These are phyloP conservation scores for Leccinum pseudoinsigne DNA, from an alignment of 1,284 basidiomycete genomes.

Conservation along the genomic window DNA sequence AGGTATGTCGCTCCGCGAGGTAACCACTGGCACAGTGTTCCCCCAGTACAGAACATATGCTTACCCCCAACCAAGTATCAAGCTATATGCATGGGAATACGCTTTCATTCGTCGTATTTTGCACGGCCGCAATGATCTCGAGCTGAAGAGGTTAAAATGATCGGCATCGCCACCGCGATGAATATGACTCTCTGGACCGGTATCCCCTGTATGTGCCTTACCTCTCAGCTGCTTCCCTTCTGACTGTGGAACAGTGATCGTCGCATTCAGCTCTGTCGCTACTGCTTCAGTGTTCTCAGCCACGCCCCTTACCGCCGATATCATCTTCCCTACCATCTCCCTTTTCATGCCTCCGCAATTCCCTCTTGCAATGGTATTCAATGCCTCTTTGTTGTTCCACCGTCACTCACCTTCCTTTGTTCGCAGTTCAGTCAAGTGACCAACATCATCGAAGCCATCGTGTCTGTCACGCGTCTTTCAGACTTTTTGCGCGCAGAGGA, in stretches of 20 bases:
- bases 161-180: conserved; percentile 70
- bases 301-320: conserved; percentile 81
- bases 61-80: conserved; percentile 49
- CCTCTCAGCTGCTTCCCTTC: conserved; percentile 26
- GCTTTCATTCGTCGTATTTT: conserved; percentile 81
- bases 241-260: conserved; percentile 53
- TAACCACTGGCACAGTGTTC: conserved; percentile 22
- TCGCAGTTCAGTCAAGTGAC: conserved; percentile 69
- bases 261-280: conserved; percentile 88
- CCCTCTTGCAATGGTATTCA: conserved; percentile 79
- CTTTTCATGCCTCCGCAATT: conserved; percentile 90
- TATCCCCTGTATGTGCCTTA: conserved; percentile 47
- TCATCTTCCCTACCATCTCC: conserved; percentile 94
- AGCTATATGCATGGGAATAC: conserved; percentile 87
- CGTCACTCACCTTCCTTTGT: conserved; percentile 1
- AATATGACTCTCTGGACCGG: conserved; percentile 67
- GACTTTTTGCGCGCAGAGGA: conserved; percentile 80
- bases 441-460: conserved; percentile 82
- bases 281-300: conserved; percentile 72
- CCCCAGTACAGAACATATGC: neutral
- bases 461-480: conserved; percentile 82
- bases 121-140: conserved; percentile 82
- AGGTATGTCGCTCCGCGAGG: conserved; percentile 53
- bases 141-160: conserved; percentile 79
- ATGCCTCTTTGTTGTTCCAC: neutral